Evolutionary conservation across 108 stramenopile genomes (phyloP), one percentile per base, ranked within the genome.

Genomic region (Discostella pseudostelligera): DNA sequence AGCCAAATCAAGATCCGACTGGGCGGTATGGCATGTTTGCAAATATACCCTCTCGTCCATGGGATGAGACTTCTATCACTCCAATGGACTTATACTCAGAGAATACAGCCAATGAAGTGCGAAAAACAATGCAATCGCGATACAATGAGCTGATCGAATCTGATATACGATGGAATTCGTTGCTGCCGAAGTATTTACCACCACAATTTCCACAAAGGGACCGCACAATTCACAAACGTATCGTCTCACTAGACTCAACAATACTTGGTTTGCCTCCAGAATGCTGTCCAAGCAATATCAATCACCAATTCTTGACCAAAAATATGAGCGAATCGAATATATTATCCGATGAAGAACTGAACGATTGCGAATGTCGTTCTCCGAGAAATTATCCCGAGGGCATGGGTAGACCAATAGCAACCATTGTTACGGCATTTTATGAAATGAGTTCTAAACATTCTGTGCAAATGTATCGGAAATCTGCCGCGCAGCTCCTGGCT

Each of bases 131-230:
- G 51, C 35, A 58, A 46, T 19, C 24, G 39, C 56, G 76, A 19
- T 69, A 69, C 55, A 46, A 69, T 20, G 64, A 50, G 12, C 45
- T 77, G n/a, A 14, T 77, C 10, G 49, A 69, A 26, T 77, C 68
- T 20, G 76, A 77, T 65, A 35, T 47, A 22, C 22, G 37, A 1
- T 32, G 46, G 40, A 22, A 29, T 44, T 39, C 60, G 9, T 28
- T 35, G n/a, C 57, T 65, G n/a, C 75, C 75, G 11, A 64, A 57
- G 57, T 76, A 68, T 60, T 39, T 77, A 13, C 76, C 76, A 29
- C 76, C 76, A 14, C 76, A 77, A 70, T 77, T 77, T 60, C 76
- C 76, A 13, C 76, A 77, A 45, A 70, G 76, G 76, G 76, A 77
- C 39, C 62, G 76, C 17, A 21, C 68, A 3, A 55, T 77, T n/a